Evolutionary conservation across 1,284 basidiomycete species (phyloP), one percentile per base, ranked within the genome.

Genomic region (Naganishia sp.): DNA sequence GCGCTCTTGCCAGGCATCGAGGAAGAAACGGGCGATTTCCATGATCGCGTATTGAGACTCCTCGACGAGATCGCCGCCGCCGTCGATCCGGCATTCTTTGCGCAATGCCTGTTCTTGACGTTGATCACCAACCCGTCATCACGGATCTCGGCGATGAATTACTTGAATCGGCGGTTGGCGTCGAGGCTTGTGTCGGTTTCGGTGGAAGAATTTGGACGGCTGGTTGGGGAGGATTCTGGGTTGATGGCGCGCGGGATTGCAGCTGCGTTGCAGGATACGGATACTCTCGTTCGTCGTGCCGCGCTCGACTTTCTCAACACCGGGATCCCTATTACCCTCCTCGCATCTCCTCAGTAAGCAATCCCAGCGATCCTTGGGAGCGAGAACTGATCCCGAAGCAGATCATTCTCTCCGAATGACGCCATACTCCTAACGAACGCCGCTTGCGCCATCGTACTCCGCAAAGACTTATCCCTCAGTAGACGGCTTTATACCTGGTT

Each of bases 21-120:
- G 77, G 94, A 98, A 78, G 94, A 96, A 77, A 92, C 90, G 0
- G 91, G 92, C 2, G 94, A 98, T 77, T 96, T 91, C 80, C 98
- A 98, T 72, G 95, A 99, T 21, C 69, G 93, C 89, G 91, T 94
- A n/a, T 77, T 97, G 32, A 82, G 82, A 32, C 80, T 99, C 6
- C 82, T 99, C 56, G 92, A 94, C 77, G 83, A 85, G 31, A 80
- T 99, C 1, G 91, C 92, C 3, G 86, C 86, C 41, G 88, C 91
- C 0, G 88, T 95, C 18, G 88, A 90, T 3, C 85, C 85, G 0
- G 85, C 89, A 0, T 97, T 95, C 82, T 98, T 98, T 82, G 85
- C 96, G 71, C 93, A 97, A 77, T 97, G 92, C 71, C 83, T 98
- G 46, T 98, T 94, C 90, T 84, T 98, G 28, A 86, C 92, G 57